Base-by-base conservation (phyloP, 164 flowering plant genomes). In the Vitis cinerea region DNA sequence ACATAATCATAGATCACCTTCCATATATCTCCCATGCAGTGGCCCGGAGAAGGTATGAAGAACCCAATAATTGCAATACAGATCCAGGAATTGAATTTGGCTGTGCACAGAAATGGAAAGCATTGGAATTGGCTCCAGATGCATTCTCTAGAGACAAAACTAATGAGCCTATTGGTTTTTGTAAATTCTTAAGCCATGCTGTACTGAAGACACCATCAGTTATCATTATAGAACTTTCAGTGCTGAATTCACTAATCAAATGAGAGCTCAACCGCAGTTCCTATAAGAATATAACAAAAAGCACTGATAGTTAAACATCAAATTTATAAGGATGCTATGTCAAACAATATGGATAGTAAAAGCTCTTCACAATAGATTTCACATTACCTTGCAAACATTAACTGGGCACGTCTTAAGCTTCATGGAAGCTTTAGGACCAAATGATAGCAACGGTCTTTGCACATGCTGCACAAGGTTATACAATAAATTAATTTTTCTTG, bases 11-110 rank as follows among this genome's bases (percentile, higher is more conserved):
- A 56, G 12, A 57, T 74, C 50, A 94, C 99, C 97, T 95, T 73
- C 99, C 99, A 85, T 91, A 95, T 63, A 80, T 73, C 80, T 93
- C 99, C 98, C 98, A 95, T 31, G 93, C 84, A 76, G 92, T 83
- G 57, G 97, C 91, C 57, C 97, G 92, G 23, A 89, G 84, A 64
- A 95, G 76, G 75, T 84, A 91, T 53, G 99, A 95, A 68, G 97
- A 83, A 61, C 99, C 99, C 15, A 88, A 65, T 73, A 86, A 66
- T 61, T 93, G 97, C 73, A 84, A 60, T 10, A 91, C 88, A 66
- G 94, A 84, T 62, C 80, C 87, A 68, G 97, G 98, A 78, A 95
- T 84, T 2, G 97, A 83, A 77, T 86, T 88, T 44, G 86, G 88
- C 73, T 89, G 94, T 52, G 84, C 80, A 82, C 78, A 86, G 70